Conservation (phyloP, 108 stramenopile genomes). For the Fragilariopsis cylindrus region DNA sequence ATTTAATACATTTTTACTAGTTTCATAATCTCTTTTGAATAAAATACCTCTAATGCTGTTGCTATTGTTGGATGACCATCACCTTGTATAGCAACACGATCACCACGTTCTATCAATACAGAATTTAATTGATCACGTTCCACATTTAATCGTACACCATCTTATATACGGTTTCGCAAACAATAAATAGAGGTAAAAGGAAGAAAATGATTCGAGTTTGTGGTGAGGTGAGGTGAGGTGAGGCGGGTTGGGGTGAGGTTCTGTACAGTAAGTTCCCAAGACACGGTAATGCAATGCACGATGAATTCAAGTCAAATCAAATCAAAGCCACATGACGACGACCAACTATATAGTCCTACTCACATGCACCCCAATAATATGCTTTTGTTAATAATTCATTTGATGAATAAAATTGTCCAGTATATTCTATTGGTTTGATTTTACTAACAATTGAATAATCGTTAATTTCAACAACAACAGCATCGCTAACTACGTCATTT, state of each 20-base stretch:
- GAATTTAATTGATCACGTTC: slow-evolving; percentile 35
- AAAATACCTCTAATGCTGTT: slow-evolving; percentile 40
- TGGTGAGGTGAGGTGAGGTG: too few relatives aligned
- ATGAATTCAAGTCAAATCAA: too few relatives aligned
- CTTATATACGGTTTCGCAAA: too few relatives aligned
- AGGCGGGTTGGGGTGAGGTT: too few relatives aligned
- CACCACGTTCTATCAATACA: slow-evolving; percentile 53
- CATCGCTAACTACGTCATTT: neutral
- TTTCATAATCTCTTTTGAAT: neutral
- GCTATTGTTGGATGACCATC: slow-evolving; percentile 50
- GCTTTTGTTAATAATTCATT: slow-evolving; percentile 20
- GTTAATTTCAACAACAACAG: slow-evolving; percentile 8
- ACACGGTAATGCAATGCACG: too few relatives aligned
- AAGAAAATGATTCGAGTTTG: too few relatives aligned
- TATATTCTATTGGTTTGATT: slow-evolving; percentile 40
- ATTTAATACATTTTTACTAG: slow-evolving; percentile 21
- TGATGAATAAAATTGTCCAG: slow-evolving; percentile 33
- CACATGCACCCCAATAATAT: slow-evolving; percentile 50
- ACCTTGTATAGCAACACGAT: slow-evolving; percentile 52
- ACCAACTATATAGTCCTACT: too few relatives aligned
- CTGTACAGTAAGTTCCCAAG: too few relatives aligned
- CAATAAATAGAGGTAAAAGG: too few relatives aligned
- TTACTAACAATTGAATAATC: slow-evolving; percentile 35
- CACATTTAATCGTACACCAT: slow-evolving; percentile 52
- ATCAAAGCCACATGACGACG: too few relatives aligned